A percentile compares a stretch with the other conserved stretches of the same genome.
Conservation (phyloP, 805 yeast species). For the Kluyveromyces lactis region DNA sequence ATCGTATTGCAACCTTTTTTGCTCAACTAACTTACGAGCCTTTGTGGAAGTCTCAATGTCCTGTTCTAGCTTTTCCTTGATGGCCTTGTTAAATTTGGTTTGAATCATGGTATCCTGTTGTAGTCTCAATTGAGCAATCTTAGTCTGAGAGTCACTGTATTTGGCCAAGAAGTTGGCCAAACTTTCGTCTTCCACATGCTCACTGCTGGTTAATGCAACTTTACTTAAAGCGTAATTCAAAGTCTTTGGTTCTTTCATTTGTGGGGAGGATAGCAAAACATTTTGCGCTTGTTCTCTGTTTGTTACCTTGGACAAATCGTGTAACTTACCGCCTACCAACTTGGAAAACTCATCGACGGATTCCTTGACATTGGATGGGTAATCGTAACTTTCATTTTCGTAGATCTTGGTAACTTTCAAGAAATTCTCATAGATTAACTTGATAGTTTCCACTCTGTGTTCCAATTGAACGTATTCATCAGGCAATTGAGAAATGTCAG, state of each 20-base stretch:
- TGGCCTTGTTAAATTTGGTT: constrained; percentile 59
- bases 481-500: constrained; percentile 79
- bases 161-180: constrained; percentile 56
- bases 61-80: constrained; percentile 52
- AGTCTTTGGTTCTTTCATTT: constrained; percentile 55
- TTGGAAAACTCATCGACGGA: constrained; percentile 68
- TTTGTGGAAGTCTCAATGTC: constrained; percentile 54
- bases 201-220: constrained; percentile 47
- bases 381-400: constrained; percentile 74
- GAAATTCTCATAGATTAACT: constrained; percentile 53
- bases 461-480: constrained; percentile 73
- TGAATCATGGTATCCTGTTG: constrained; percentile 72
- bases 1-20: constrained; percentile 71
- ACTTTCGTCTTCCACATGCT: constrained; percentile 36
- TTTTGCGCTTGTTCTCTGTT: constrained; percentile 80
- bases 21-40: constrained; percentile 67
- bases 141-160: constrained; percentile 61
- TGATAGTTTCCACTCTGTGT: constrained; percentile 62
- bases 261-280: constrained; percentile 46
- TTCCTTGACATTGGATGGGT: constrained; percentile 67
- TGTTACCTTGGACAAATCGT: constrained; percentile 61
- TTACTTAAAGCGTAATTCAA: constrained; percentile 74
- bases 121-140: constrained; percentile 73
- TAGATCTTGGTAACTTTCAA: constrained; percentile 46
- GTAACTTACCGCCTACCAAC: constrained; percentile 53